phyloP scores from a whole-genome alignment of 179 eudicot genomes.

The Amaranthus tricolor region DNA sequence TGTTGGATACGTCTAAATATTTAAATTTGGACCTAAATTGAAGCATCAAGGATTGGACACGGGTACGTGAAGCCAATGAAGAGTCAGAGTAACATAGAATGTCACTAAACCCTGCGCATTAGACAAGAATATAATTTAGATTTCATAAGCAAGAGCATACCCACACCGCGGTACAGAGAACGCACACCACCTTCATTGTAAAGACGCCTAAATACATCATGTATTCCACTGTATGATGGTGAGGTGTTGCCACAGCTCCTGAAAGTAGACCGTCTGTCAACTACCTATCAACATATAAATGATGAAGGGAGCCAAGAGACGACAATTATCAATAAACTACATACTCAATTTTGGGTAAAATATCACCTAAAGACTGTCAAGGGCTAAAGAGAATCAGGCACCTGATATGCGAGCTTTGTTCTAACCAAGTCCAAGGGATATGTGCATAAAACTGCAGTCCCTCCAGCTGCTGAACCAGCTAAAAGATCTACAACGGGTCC shows the following conservation, averaged over 20 bases:
- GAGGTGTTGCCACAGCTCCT: constrained; percentile 37
- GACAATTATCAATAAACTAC: constrained; percentile 7
- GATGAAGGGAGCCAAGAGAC: constrained; percentile 9
- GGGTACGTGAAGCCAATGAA: no score
- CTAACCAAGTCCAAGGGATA: constrained; percentile 97
- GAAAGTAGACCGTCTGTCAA: constrained; percentile 45
- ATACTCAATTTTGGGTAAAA: background rate
- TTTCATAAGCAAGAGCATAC: constrained; percentile 36
- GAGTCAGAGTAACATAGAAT: no score
- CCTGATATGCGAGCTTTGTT: constrained; percentile 97
- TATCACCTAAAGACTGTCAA: background rate
- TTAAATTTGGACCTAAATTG: no score
- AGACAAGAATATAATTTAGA: background rate
- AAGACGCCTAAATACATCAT: constrained; percentile 67
- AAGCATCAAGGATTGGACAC: no score
- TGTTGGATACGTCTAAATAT: no score
- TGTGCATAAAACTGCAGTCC: constrained; percentile 93
- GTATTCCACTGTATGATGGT: constrained; percentile 70
- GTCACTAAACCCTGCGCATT: no score
- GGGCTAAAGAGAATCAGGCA: constrained; percentile 18
- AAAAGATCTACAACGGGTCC: constrained; percentile 88
- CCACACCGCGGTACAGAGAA: constrained; percentile 86
- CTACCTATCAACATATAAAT: constrained; percentile 45
- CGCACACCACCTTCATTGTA: constrained; percentile 86
- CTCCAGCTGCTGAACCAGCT: constrained; percentile 97